Percentiles rank a stretch among this genome's conserved stretches.
Conservation (phyloP, 2,329 filamentous ascomycete species). For the Ascomycota sp. region DNA sequence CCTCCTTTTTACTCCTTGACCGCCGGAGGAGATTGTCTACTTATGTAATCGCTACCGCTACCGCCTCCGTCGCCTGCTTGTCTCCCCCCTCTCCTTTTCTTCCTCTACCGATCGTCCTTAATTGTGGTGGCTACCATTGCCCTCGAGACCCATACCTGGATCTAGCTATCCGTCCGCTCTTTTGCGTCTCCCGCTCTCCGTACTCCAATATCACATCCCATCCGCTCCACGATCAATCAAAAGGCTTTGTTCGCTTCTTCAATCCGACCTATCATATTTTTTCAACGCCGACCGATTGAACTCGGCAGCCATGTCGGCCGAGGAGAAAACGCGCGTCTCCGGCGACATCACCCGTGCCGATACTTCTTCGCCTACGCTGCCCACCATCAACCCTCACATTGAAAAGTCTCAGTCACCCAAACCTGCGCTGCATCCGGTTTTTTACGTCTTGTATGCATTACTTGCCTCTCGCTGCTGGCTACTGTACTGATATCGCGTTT, state of each 20-base stretch:
- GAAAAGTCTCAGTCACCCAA: slow-evolving; percentile 51
- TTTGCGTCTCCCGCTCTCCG: slow-evolving; percentile 12
- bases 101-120: no score
- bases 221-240: slow-evolving; percentile 7
- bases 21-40: no score
- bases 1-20: no score
- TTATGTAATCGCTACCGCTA: no score
- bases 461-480: neutral
- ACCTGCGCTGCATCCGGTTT: slow-evolving; percentile 51
- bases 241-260: neutral
- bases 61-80: no score
- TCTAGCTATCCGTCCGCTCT: slow-evolving; percentile 18
- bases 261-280: no score
- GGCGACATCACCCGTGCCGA: slow-evolving; percentile 50
- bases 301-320: slow-evolving; percentile 1
- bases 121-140: no score
- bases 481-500: neutral
- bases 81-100: slow-evolving; percentile 6
- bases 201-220: slow-evolving; percentile 7
- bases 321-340: slow-evolving; percentile 70
- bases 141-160: slow-evolving; percentile 4
- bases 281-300: no score
- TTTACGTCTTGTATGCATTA: slow-evolving; percentile 61
- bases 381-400: slow-evolving; percentile 56
- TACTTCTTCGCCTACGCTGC: slow-evolving; percentile 44